Conservation (phyloP, 257 asterid species). For the Capsicum baccatum region DNA sequence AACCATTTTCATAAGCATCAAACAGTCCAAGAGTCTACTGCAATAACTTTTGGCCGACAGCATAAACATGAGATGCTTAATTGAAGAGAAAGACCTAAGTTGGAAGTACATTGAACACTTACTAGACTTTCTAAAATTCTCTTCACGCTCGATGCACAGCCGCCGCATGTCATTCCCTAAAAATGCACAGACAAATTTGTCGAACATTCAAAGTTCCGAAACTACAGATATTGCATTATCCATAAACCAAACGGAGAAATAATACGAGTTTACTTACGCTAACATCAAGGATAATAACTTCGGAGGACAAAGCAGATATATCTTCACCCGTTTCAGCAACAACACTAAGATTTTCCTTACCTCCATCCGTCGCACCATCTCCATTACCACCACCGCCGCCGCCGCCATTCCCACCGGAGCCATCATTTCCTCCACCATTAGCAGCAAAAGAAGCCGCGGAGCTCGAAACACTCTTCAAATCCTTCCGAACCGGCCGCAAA, state of each 20-base stretch:
- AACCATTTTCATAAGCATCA: not conserved
- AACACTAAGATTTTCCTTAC: conserved; percentile 56
- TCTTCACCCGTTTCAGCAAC: conserved; percentile 62
- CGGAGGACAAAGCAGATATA: conserved; percentile 63
- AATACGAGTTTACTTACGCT: conserved; percentile 53
- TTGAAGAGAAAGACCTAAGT: not conserved
- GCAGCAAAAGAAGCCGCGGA: conserved; percentile 67
- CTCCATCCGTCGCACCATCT: conserved; percentile 61
- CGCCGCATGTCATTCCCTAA: conserved; percentile 66
- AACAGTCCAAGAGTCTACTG: not conserved
- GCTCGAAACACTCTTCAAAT: conserved; percentile 51
- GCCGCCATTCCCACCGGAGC: conserved; percentile 44
- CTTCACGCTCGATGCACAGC: conserved; percentile 61
- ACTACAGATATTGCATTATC: not conserved
- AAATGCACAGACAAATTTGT: conserved; percentile 18
- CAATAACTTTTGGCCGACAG: not conserved
- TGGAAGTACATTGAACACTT: conserved; percentile 30
- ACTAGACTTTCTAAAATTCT: conserved; percentile 63
- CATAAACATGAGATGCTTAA: conserved; percentile 17
- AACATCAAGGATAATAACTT: conserved; percentile 90
- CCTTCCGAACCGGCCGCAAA: conserved; percentile 33
- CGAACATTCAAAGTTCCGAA: not conserved
- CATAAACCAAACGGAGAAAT: not conserved
- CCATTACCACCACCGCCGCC: conserved; percentile 68
- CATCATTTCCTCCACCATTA: conserved; percentile 77